Evolutionary conservation across 2,329 filamentous ascomycete species (phyloP).

Genomic region (Emericellopsis cladophorae): DNA sequence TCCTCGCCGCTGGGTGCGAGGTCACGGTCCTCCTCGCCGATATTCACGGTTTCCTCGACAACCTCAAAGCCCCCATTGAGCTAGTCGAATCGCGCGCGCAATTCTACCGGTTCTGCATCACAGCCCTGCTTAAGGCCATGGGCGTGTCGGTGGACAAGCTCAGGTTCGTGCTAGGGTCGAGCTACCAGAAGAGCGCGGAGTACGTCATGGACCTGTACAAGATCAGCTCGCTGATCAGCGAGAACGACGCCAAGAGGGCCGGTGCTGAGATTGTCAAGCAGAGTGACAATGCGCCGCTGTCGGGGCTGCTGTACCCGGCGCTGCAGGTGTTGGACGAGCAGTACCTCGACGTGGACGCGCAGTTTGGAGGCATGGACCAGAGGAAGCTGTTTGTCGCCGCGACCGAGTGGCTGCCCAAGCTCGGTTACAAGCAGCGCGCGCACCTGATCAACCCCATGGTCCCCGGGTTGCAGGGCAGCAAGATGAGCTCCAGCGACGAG

Average conservation of each 20-base stretch:
- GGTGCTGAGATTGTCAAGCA: constrained; percentile 95
- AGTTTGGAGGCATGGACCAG: constrained; percentile 81
- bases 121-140: constrained; percentile 60
- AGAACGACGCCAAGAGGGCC: constrained; percentile 78
- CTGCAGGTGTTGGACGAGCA: constrained; percentile 86
- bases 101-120: constrained; percentile 74
- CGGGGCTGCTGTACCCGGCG: constrained; percentile 26
- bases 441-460: constrained; percentile 61
- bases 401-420: constrained; percentile 69
- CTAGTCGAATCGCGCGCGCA: constrained; percentile 69
- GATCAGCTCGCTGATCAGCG: constrained; percentile 55
- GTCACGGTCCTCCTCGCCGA: constrained; percentile 68
- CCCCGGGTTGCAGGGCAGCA: constrained; percentile 68
- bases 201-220: constrained; percentile 88
- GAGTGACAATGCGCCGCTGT: constrained; percentile 59
- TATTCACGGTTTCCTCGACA: constrained; percentile 68
- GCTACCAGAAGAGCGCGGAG: constrained; percentile 59
- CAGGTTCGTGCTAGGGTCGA: constrained; percentile 72
- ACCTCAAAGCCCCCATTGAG: constrained; percentile 78
- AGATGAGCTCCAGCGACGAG: constrained; percentile 71
- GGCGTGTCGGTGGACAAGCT: constrained; percentile 69
- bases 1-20: constrained; percentile 73
- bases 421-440: constrained; percentile 59
- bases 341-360: constrained; percentile 74
- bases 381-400: constrained; percentile 81